phyloP scores from a whole-genome alignment of 164 flowering plant species.

The Taxillus chinensis region DNA sequence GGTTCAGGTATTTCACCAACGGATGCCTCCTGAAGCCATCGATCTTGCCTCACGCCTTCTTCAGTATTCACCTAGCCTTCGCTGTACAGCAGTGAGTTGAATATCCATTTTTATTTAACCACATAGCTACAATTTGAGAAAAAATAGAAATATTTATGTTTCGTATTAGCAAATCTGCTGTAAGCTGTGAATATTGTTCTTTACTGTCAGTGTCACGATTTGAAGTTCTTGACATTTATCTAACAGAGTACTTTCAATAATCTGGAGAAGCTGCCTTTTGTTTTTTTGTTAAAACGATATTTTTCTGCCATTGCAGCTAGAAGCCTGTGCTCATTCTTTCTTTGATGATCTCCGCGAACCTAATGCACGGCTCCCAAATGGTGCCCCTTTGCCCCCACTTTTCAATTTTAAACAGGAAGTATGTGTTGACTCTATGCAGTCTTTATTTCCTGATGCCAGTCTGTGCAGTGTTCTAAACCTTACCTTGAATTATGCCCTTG shows the following conservation, averaged over 20 bases:
- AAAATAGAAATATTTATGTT: not conserved
- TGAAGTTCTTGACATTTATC: not conserved
- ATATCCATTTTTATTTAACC: not conserved
- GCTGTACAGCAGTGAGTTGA: slow-evolving; percentile 83
- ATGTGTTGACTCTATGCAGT: slow-evolving; percentile 7
- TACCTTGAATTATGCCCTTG: no score
- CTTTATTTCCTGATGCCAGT: no score
- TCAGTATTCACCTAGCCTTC: slow-evolving; percentile 94
- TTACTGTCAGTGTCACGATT: not conserved
- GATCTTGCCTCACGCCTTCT: slow-evolving; percentile 92
- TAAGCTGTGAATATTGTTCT: not conserved
- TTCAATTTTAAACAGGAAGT: slow-evolving; percentile 92
- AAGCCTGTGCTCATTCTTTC: slow-evolving; percentile 90
- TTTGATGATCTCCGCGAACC: slow-evolving; percentile 91
- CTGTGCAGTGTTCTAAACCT: no score
- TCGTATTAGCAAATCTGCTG: not conserved
- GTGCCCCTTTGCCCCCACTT: slow-evolving; percentile 78
- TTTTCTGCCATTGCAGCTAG: slow-evolving; percentile 47
- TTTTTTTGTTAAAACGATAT: not conserved
- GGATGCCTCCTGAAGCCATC: slow-evolving; percentile 97
- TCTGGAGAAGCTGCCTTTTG: not conserved
- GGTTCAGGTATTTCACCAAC: slow-evolving; percentile 71
- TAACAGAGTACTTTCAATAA: not conserved
- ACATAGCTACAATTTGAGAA: not conserved
- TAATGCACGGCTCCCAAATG: slow-evolving; percentile 85